Evolutionary conservation across 805 yeast genomes (phyloP).

Genomic region (Kurtzmaniella fragi): DNA sequence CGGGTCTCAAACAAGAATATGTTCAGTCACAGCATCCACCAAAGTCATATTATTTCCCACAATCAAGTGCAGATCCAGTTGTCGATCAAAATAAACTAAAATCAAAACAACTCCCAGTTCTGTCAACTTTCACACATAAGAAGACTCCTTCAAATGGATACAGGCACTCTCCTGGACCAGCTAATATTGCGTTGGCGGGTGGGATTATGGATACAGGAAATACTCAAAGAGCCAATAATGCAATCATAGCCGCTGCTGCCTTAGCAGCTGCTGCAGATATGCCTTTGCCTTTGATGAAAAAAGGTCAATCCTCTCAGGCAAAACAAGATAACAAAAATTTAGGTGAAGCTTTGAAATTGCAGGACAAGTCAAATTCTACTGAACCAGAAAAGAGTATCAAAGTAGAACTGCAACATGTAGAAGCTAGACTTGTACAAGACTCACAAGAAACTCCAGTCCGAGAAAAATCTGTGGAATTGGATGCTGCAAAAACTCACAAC

Average conservation of each 20-base stretch:
- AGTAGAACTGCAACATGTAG: not conserved
- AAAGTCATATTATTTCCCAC: too few species aligned
- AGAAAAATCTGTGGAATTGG: too few species aligned
- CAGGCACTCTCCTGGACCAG: slow-evolving; percentile 41
- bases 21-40: too few species aligned
- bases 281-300: slow-evolving; percentile 50
- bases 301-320: slow-evolving; percentile 6
- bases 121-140: slow-evolving; percentile 13
- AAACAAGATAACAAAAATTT: not conserved
- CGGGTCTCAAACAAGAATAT: not conserved
- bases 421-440: too few species aligned
- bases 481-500: too few species aligned
- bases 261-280: slow-evolving; percentile 76
- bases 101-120: not conserved
- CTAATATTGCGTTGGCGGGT: slow-evolving; percentile 35
- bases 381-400: not conserved
- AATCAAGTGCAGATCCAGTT: too few species aligned
- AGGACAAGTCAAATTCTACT: not conserved
- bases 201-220: slow-evolving; percentile 33
- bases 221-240: slow-evolving; percentile 39
- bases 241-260: slow-evolving; percentile 78
- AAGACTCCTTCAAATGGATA: slow-evolving; percentile 18
- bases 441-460: too few species aligned
- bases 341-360: not conserved
- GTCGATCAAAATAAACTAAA: not conserved